These are phyloP conservation scores for Gyromitra esculenta DNA, from an alignment of 2,329 filamentous ascomycete genomes.

Conservation along the genomic window DNA sequence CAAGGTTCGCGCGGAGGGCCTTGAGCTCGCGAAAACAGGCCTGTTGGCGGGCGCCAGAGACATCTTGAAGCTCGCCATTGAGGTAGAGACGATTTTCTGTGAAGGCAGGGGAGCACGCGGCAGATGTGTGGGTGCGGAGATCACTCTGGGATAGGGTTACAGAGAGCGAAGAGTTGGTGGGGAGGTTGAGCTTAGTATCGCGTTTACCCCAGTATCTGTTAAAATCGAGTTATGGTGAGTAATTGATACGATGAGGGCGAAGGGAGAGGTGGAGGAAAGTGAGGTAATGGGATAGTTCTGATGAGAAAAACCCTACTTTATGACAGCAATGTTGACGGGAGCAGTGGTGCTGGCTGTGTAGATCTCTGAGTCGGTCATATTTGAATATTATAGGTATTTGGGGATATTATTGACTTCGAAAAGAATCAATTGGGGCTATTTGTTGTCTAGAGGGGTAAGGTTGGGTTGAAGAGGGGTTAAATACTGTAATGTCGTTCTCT, in stretches of 20 bases:
- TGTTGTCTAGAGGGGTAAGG: not conserved
- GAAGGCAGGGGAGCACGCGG: conserved; percentile 83
- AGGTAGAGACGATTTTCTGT: conserved; percentile 78
- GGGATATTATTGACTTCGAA: not conserved
- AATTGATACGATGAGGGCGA: conserved; percentile 23
- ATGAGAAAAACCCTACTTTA: conserved; percentile 65
- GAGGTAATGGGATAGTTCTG: conserved; percentile 31
- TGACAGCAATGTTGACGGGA: conserved; percentile 96
- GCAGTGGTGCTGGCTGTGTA: conserved; percentile 96
- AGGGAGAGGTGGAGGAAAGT: not conserved
- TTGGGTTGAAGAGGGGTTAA: not conserved
- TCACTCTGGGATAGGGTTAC: conserved; percentile 95
- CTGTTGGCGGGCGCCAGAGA: conserved; percentile 88
- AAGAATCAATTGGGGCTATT: not conserved
- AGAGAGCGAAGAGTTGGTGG: conserved; percentile 96
- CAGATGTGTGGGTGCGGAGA: conserved; percentile 93
- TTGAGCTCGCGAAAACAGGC: conserved; percentile 91
- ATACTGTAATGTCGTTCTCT: not conserved
- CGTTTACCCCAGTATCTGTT: conserved; percentile 93
- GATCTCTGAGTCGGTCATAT: conserved; percentile 62
- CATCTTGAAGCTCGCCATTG: conserved; percentile 83
- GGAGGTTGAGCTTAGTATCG: conserved; percentile 90
- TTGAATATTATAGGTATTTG: not conserved
- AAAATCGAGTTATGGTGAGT: conserved; percentile 47
- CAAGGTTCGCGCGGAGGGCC: conserved; percentile 77